Conservation (phyloP, 2,329 filamentous ascomycete species). For the Coleophoma crateriformis region DNA sequence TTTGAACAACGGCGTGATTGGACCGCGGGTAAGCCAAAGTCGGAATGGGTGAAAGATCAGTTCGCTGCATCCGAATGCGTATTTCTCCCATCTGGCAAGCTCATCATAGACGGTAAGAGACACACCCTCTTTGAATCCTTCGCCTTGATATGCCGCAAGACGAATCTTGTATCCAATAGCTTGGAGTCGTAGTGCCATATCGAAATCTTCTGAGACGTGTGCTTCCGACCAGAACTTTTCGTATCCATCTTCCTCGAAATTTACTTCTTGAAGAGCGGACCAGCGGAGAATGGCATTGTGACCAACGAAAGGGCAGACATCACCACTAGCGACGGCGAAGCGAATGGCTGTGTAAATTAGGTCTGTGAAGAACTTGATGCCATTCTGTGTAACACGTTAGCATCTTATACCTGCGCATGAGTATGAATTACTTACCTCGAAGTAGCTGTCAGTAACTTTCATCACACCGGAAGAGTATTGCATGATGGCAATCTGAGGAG, state of each 20-base stretch:
- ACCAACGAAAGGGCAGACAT: conserved; percentile 73
- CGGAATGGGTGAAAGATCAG: conserved; percentile 73
- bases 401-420: not conserved
- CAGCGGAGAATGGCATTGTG: conserved; percentile 74
- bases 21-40: conserved; percentile 67
- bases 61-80: conserved; percentile 80
- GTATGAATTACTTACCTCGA: conserved; percentile 35
- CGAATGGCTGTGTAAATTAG: conserved; percentile 73
- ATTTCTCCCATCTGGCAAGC: conserved; percentile 80
- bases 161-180: conserved; percentile 67
- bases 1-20: conserved; percentile 74
- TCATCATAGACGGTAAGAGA: conserved; percentile 83
- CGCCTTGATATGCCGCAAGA: conserved; percentile 65
- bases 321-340: conserved; percentile 69
- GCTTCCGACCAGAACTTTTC: conserved; percentile 80
- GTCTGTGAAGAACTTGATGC: conserved; percentile 67
- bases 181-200: conserved; percentile 74
- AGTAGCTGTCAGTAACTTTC: conserved; percentile 71
- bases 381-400: conserved; percentile 33
- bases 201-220: conserved; percentile 77
- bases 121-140: conserved; percentile 77
- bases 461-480: conserved; percentile 75
- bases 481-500: conserved; percentile 72
- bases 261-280: conserved; percentile 69
- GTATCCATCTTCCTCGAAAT: conserved; percentile 61